Conservation (phyloP, 192 early-diverging fungal species). For the Entomortierella beljakovae region DNA sequence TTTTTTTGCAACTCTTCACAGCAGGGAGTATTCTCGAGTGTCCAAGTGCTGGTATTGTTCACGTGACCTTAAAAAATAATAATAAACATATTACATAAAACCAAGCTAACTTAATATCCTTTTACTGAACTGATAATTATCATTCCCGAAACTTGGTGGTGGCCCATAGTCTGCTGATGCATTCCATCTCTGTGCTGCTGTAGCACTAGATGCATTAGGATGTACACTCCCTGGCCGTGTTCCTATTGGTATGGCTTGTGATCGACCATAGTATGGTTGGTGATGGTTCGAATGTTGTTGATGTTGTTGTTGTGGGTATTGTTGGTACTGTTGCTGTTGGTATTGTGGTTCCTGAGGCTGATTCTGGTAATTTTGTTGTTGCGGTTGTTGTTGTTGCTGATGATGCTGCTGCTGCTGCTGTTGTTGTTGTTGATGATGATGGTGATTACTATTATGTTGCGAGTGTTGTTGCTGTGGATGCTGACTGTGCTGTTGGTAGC, state of each 20-base stretch:
- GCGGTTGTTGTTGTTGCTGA: neutral
- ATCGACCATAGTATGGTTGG: neutral
- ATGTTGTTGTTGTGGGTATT: neutral
- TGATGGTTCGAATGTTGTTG: neutral
- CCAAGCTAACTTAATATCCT: neutral
- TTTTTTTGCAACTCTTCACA: no score
- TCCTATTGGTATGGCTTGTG: neutral
- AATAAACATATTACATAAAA: neutral
- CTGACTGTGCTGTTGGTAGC: neutral
- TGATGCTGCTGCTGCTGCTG: neutral
- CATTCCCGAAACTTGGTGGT: neutral
- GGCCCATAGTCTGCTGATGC: constrained; percentile 7
- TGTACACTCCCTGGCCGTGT: neutral
- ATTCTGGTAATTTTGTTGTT: neutral
- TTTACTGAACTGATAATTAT: neutral
- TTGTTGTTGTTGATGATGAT: neutral
- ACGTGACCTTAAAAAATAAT: no score
- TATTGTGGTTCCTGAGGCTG: neutral
- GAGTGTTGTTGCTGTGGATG: neutral
- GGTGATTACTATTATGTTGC: neutral
- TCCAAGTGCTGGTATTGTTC: no score
- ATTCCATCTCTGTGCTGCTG: constrained; percentile 7
- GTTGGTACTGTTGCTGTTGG: neutral
- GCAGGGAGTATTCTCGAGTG: no score
- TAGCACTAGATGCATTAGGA: neutral